Percentiles rank a stretch among this genome's conserved stretches.
phyloP scores from a whole-genome alignment of 106 monocot genomes.

The Platanthera zijinensis region DNA sequence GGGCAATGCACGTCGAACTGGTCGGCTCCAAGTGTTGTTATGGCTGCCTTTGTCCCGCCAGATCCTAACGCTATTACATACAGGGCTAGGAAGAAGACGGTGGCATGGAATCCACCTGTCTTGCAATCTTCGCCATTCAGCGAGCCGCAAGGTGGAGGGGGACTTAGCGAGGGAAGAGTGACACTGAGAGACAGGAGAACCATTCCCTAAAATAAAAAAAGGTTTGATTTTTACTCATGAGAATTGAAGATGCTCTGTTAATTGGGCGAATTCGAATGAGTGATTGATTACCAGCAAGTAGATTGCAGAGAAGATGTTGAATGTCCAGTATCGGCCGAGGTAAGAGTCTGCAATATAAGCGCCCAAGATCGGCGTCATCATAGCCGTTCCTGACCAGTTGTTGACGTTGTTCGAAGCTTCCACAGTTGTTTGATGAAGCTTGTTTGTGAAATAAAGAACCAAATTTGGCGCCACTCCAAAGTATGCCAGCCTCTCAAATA shows the following conservation, averaged over 20 bases:
- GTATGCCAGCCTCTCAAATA: slow-evolving; percentile 18
- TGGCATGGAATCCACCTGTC: slow-evolving; percentile 17
- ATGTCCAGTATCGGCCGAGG: slow-evolving; percentile 32
- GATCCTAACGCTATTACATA: slow-evolving; percentile 21
- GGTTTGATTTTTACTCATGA: neutral
- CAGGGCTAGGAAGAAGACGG: slow-evolving; percentile 37
- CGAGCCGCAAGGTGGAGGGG: slow-evolving; percentile 17
- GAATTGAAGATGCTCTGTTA: no score
- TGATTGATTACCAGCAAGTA: slow-evolving; percentile 20
- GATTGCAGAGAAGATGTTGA: slow-evolving; percentile 10
- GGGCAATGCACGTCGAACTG: slow-evolving; percentile 40
- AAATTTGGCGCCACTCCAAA: slow-evolving; percentile 13
- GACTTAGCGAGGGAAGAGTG: slow-evolving; percentile 21
- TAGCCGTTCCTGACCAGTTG: slow-evolving; percentile 14
- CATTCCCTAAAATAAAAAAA: slow-evolving; percentile 28
- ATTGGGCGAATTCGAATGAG: no score
- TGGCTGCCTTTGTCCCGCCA: slow-evolving; percentile 29
- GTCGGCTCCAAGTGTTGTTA: slow-evolving; percentile 45
- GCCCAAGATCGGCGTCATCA: slow-evolving; percentile 10
- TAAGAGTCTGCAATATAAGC: slow-evolving; percentile 23
- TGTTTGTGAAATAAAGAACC: slow-evolving; percentile 15
- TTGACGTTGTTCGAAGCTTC: slow-evolving; percentile 13
- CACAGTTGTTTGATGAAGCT: slow-evolving; percentile 20
- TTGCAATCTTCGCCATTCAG: slow-evolving; percentile 1
- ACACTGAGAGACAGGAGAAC: slow-evolving; percentile 27